phyloP scores from a whole-genome alignment of 1,139 yeast genomes.

The Suhomyces wounanorum region DNA sequence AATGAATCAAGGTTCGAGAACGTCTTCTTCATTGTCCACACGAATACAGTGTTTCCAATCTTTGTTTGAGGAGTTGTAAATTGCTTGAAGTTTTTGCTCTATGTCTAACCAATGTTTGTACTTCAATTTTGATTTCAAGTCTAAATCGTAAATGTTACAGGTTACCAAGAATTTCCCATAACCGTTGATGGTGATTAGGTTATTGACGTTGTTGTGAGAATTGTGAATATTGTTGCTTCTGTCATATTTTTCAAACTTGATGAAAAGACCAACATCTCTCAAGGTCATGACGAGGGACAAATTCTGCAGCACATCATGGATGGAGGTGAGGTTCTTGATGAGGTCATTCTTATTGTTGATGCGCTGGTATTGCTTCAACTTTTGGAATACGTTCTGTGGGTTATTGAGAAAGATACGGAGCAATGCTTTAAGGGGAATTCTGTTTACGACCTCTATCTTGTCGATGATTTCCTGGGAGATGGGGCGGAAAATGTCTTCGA shows the following conservation, averaged over 20 bases:
- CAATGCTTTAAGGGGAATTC: constrained; percentile 34
- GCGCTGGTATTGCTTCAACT: constrained; percentile 39
- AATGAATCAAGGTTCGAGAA: constrained; percentile 7
- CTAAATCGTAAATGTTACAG: constrained; percentile 48
- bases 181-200: constrained; percentile 30
- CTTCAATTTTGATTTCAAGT: constrained; percentile 43
- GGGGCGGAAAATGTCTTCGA: constrained; percentile 35
- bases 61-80: constrained; percentile 39
- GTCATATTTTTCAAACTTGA: constrained; percentile 42
- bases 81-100: constrained; percentile 36
- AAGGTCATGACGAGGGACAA: constrained; percentile 54
- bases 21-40: constrained; percentile 10
- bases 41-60: constrained; percentile 40
- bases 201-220: constrained; percentile 37
- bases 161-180: constrained; percentile 35
- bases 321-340: constrained; percentile 36
- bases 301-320: constrained; percentile 46
- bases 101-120: constrained; percentile 46
- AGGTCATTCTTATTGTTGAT: constrained; percentile 38
- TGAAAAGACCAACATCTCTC: constrained; percentile 56
- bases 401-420: constrained; percentile 31
- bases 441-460: constrained; percentile 20
- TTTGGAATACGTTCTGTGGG: constrained; percentile 41
- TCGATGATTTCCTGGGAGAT: constrained; percentile 27
- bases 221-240: constrained; percentile 32